A percentile compares a stretch with the other conserved stretches of the same genome.
Evolutionary conservation across 768 basidiomycete species (phyloP).

Genomic region (Grammothele lineata): DNA sequence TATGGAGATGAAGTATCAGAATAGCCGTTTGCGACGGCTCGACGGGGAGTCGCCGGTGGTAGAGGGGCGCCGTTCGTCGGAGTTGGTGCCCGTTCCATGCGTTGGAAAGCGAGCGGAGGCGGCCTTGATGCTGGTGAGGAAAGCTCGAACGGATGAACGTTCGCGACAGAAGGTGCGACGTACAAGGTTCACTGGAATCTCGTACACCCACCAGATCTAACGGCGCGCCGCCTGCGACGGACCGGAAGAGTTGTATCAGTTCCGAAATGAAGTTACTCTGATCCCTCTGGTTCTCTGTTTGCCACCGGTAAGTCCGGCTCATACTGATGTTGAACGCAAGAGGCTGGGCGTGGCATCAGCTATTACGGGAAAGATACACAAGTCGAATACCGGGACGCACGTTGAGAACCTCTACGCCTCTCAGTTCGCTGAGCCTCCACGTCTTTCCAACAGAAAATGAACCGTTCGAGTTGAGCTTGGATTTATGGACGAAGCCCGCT

Average conservation of each 20-base stretch:
- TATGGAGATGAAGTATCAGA: constrained; percentile 3
- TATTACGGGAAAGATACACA: too few relatives aligned
- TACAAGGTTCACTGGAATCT: constrained; percentile 33
- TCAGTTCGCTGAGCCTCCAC: constrained; percentile 83
- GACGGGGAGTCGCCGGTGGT: constrained; percentile 18
- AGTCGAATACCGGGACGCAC: constrained; percentile 41
- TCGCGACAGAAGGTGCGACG: constrained; percentile 1
- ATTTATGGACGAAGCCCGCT: constrained; percentile 85
- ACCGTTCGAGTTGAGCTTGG: constrained; percentile 91
- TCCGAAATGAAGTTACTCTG: constrained; percentile 70
- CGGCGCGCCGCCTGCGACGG: constrained; percentile 31
- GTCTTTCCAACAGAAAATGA: constrained; percentile 97
- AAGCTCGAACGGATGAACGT: constrained; percentile 6
- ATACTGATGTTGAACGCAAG: constrained; percentile 76
- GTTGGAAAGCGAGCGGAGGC: constrained; percentile 14
- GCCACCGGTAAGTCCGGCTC: constrained; percentile 88
- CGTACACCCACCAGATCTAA: constrained; percentile 59
- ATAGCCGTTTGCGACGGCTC: constrained; percentile 17
- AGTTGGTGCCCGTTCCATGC: constrained; percentile 27
- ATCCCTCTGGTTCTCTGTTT: constrained; percentile 71
- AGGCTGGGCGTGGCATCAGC: constrained; percentile 38
- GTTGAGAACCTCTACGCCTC: constrained; percentile 68
- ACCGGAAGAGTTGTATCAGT: constrained; percentile 56
- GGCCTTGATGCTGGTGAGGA: constrained; percentile 18
- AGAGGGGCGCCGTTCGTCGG: constrained; percentile 22